A percentile compares a stretch with the other conserved stretches of the same genome.
Evolutionary conservation across 2,329 filamentous ascomycete genomes (phyloP).

Genomic region (Colletotrichum aenigma): DNA sequence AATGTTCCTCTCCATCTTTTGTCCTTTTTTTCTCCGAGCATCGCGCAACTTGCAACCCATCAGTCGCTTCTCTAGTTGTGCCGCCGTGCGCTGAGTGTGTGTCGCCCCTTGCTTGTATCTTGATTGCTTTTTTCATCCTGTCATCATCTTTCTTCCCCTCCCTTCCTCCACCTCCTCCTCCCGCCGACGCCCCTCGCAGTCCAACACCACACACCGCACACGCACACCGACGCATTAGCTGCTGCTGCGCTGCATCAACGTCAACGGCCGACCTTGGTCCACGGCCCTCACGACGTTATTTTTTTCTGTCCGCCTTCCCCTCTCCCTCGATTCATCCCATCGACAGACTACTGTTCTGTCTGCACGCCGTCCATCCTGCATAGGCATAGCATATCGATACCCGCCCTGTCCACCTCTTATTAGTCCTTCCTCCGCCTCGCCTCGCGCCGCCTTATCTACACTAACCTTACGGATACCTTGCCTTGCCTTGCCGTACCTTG

Average conservation of each 20-base stretch:
- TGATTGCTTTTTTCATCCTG: neutral
- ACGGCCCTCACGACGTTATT: neutral
- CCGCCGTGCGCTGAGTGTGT: neutral
- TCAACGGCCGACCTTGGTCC: neutral
- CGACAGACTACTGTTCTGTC: neutral
- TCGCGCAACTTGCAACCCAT: neutral
- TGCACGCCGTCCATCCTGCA: neutral
- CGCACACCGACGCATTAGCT: neutral
- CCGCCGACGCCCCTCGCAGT: neutral
- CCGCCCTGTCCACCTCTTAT: neutral
- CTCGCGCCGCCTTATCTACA: neutral
- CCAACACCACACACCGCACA: neutral
- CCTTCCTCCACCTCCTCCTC: neutral
- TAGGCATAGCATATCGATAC: neutral
- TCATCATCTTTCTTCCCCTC: neutral
- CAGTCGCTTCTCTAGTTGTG: neutral
- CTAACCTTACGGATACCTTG: neutral
- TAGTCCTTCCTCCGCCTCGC: neutral
- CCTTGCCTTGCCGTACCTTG: neutral
- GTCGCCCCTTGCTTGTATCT: neutral
- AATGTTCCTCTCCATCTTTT: neutral
- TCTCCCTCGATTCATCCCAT: slow-evolving; percentile 8
- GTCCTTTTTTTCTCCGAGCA: neutral
- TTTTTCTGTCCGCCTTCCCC: neutral
- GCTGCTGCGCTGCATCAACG: neutral